Evolutionary conservation across 768 basidiomycete species (phyloP).

Genomic region (Tricholoma bakamatsutake): DNA sequence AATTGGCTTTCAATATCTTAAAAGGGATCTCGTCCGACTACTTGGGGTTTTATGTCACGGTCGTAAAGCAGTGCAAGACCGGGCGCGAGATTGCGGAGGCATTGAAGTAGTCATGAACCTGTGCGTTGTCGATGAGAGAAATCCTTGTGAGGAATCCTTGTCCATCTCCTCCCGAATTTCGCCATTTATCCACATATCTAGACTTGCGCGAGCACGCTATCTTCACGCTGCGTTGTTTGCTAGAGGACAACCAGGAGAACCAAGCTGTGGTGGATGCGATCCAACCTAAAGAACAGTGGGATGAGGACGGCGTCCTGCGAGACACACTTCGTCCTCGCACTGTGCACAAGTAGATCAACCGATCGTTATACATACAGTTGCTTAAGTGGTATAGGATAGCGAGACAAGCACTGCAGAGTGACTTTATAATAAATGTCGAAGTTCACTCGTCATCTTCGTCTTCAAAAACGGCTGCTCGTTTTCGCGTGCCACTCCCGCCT

Average conservation of each 20-base stretch:
- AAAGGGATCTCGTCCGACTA: constrained; percentile 84
- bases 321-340: constrained; percentile 29
- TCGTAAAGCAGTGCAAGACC: constrained; percentile 65
- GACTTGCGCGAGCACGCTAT: constrained; percentile 92
- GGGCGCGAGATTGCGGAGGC: constrained; percentile 62
- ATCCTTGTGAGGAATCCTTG: constrained; percentile 69
- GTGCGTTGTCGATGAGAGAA: constrained; percentile 86
- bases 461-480: constrained; percentile 50
- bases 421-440: constrained; percentile 1
- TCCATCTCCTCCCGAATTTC: constrained; percentile 7
- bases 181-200: constrained; percentile 24
- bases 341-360: constrained; percentile 22
- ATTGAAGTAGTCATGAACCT: constrained; percentile 81
- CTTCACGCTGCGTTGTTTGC: constrained; percentile 72
- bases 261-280: constrained; percentile 75
- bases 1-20: constrained; percentile 76
- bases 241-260: constrained; percentile 73
- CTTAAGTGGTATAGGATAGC: not conserved
- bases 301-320: constrained; percentile 47
- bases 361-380: constrained; percentile 8
- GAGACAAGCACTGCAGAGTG: not conserved
- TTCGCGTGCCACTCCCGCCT: constrained; percentile 41
- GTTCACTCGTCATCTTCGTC: constrained; percentile 58
- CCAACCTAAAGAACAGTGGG: constrained; percentile 55
- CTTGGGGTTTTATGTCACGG: constrained; percentile 73